phyloP scores from a whole-genome alignment of 2,329 filamentous ascomycete genomes.

The Penicillium freii region DNA sequence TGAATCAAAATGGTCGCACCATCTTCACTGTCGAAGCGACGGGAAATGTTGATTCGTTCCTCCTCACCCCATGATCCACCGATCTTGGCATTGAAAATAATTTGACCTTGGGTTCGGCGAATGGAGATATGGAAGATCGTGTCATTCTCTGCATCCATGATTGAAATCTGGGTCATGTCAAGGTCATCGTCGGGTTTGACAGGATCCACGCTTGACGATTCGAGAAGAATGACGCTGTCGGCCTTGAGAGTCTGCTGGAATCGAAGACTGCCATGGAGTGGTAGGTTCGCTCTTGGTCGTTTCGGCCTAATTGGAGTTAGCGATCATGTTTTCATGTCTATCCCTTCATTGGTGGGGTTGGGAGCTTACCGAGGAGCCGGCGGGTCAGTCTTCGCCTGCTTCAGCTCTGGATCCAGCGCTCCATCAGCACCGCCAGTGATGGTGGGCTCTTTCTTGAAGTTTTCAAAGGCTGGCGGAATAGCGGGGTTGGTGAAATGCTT shows the following conservation, averaged over 20 bases:
- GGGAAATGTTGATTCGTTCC: background rate
- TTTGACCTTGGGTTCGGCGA: constrained; percentile 1
- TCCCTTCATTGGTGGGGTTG: too few relatives aligned
- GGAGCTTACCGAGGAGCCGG: constrained; percentile 1
- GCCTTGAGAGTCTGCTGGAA: constrained; percentile 7
- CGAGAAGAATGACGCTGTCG: constrained; percentile 10
- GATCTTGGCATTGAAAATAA: constrained; percentile 10
- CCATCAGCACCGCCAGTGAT: constrained; percentile 13
- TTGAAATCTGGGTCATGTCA: constrained; percentile 8
- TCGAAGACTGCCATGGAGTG: background rate
- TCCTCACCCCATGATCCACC: constrained; percentile 8
- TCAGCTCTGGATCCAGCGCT: constrained; percentile 8
- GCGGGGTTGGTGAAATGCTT: constrained; percentile 7
- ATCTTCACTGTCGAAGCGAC: constrained; percentile 2
- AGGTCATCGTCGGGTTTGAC: background rate
- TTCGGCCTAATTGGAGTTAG: constrained; percentile 3
- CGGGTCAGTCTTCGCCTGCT: constrained; percentile 5
- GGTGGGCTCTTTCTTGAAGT: constrained; percentile 12
- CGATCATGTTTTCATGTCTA: background rate
- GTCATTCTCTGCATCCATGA: background rate
- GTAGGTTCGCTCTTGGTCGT: constrained; percentile 7
- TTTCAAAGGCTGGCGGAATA: constrained; percentile 2
- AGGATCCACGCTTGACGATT: constrained; percentile 5
- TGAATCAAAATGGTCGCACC: constrained; percentile 11
- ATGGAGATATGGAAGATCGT: constrained; percentile 8